These are phyloP conservation scores for Gossypium gossypioides DNA, from an alignment of 441 rosid species.

Conservation along the genomic window DNA sequence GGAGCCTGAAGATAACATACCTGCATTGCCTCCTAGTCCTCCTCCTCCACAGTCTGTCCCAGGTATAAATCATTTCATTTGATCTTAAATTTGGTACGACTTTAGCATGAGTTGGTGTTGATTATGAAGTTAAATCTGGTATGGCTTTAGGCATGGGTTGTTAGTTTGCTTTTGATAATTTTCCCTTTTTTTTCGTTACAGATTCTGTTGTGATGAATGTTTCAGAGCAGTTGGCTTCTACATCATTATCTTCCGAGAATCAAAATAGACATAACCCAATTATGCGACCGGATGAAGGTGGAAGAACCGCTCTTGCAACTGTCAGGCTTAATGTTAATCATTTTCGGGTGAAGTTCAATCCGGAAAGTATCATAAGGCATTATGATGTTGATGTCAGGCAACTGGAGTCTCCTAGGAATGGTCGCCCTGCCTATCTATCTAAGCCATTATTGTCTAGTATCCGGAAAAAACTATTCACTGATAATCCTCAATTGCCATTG, in stretches of 20 bases:
- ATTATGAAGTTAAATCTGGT: background rate
- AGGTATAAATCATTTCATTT: background rate
- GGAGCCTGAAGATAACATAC: background rate
- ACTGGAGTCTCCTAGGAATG: conserved; percentile 17
- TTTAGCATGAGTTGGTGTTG: background rate
- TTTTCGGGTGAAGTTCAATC: conserved; percentile 43
- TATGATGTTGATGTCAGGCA: conserved; percentile 61
- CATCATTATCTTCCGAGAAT: conserved; percentile 5
- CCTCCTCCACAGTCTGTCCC: conserved; percentile 9
- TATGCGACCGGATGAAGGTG: conserved; percentile 60
- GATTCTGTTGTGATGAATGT: conserved; percentile 14
- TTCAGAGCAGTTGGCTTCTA: conserved; percentile 11
- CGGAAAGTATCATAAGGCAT: conserved; percentile 40
- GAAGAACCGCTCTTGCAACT: conserved; percentile 27
- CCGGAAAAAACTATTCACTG: conserved; percentile 43
- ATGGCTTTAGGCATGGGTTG: background rate
- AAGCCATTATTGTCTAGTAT: conserved; percentile 38
- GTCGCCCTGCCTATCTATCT: conserved; percentile 32
- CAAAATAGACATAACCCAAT: conserved; percentile 26
- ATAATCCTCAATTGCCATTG: conserved; percentile 43
- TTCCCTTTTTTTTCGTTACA: background rate
- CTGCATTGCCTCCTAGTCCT: conserved; percentile 18
- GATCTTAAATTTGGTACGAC: background rate
- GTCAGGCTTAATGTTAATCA: conserved; percentile 55
- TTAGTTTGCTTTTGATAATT: background rate